A percentile compares a stretch with the other conserved stretches of the same genome.
Evolutionary conservation across 1,284 basidiomycete genomes (phyloP).

Genomic region (Fomitopsis pinicola): DNA sequence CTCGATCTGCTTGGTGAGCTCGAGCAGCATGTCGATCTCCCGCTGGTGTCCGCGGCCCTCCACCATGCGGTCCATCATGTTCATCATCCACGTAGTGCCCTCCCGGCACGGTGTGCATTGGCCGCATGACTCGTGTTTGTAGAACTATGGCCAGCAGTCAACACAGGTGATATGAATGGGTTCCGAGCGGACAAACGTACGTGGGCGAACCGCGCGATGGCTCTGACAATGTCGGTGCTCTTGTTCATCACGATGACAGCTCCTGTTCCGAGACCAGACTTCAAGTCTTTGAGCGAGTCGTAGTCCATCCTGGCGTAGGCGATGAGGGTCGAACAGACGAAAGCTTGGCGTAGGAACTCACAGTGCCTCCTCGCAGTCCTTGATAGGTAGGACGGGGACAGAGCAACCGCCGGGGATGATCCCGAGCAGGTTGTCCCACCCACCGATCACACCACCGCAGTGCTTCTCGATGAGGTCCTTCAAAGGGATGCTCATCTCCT

Average conservation of each 20-base stretch:
- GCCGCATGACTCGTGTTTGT: slow-evolving; percentile 98
- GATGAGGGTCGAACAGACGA: slow-evolving; percentile 2
- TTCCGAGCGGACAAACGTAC: slow-evolving; percentile 32
- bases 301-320: slow-evolving; percentile 81
- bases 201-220: slow-evolving; percentile 90
- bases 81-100: slow-evolving; percentile 98
- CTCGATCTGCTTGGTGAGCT: slow-evolving; percentile 95
- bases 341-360: slow-evolving; percentile 36
- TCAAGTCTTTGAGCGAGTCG: slow-evolving; percentile 94
- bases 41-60: slow-evolving; percentile 87
- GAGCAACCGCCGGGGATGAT: slow-evolving; percentile 95
- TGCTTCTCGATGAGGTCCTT: slow-evolving; percentile 95
- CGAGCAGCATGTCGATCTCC: slow-evolving; percentile 96
- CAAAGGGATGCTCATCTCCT: slow-evolving; percentile 98
- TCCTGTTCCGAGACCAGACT: slow-evolving; percentile 93
- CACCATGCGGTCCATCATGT: slow-evolving; percentile 95
- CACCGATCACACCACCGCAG: slow-evolving; percentile 91
- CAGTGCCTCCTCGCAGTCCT: slow-evolving; percentile 81
- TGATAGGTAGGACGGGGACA: slow-evolving; percentile 89
- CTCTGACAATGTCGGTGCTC: slow-evolving; percentile 89
- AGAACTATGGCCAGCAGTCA: slow-evolving; percentile 51
- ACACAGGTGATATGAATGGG: too few relatives aligned
- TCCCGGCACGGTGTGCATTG: slow-evolving; percentile 98
- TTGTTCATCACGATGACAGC: slow-evolving; percentile 99
- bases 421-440: slow-evolving; percentile 95